Conservation (phyloP, 257 asterid genomes). For the Ajuga chamaepitys region DNA sequence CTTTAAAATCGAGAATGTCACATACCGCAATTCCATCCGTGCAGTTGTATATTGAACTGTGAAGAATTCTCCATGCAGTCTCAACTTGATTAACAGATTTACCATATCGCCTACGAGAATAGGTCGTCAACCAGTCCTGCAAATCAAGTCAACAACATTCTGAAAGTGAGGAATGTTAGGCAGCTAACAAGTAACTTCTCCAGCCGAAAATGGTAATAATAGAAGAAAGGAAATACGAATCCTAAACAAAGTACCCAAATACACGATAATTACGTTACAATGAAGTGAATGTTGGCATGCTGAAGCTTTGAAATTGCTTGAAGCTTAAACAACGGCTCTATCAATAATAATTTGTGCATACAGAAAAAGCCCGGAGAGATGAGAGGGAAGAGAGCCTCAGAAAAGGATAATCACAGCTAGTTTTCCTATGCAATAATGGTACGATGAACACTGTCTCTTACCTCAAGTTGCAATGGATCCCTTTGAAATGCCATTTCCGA, state of each 20-base stretch:
- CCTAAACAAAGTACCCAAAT: not conserved
- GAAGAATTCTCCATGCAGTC: constrained; percentile 86
- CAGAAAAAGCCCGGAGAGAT: not conserved
- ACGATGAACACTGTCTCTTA: constrained; percentile 14
- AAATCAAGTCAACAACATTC: constrained; percentile 16
- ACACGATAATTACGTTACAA: not conserved
- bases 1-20: no score
- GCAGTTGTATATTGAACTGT: constrained; percentile 80
- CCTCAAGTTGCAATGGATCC: constrained; percentile 55
- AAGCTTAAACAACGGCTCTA: not conserved
- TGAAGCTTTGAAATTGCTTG: not conserved
- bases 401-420: not conserved
- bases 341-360: not conserved
- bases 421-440: not conserved
- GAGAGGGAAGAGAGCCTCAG: not conserved
- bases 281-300: not conserved
- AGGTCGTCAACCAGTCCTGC: constrained; percentile 81
- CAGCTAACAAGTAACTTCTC: not conserved
- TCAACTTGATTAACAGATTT: constrained; percentile 53
- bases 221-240: not conserved
- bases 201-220: not conserved
- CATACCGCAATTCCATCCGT: constrained; percentile 91
- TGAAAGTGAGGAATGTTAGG: constrained; percentile 1
- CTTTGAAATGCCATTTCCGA: constrained; percentile 93
- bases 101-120: constrained; percentile 88